Conservation (phyloP, 371 early-diverging fungal species). For the Syncephalastrum sp. region DNA sequence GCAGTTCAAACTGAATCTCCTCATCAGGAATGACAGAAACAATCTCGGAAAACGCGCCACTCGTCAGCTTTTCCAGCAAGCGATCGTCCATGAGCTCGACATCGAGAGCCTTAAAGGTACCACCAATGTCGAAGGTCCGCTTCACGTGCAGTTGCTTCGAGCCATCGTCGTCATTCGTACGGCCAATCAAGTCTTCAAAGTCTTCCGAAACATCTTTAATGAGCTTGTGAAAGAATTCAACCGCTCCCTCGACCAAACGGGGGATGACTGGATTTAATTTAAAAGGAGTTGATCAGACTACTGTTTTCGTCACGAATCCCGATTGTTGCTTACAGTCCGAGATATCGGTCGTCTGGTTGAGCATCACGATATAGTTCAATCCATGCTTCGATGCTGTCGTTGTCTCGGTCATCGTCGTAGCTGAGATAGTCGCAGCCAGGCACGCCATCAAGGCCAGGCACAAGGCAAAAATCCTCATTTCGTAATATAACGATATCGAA, state of each 20-base stretch:
- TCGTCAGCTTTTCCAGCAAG: conserved; percentile 14
- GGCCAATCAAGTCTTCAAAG: conserved; percentile 13
- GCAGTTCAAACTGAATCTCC: conserved; percentile 35
- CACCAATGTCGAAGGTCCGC: conserved; percentile 31
- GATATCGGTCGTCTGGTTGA: conserved; percentile 6
- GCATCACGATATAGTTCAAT: not conserved
- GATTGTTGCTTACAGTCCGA: no score
- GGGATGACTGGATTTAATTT: conserved; percentile 2
- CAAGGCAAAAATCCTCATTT: not conserved
- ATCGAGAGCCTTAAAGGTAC: conserved; percentile 31
- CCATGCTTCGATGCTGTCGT: no score
- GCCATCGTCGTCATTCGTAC: conserved; percentile 6
- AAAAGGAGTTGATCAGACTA: no score
- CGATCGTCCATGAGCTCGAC: conserved; percentile 26
- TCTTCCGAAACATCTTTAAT: conserved; percentile 28
- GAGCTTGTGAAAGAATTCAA: conserved; percentile 26
- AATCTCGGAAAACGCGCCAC: conserved; percentile 22
- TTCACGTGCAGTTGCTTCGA: conserved; percentile 26
- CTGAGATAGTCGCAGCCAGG: not conserved
- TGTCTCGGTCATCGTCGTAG: not conserved
- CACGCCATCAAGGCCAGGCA: not conserved
- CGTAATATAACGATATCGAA: no score
- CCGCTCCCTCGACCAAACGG: conserved; percentile 1
- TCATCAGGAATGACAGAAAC: conserved; percentile 37
- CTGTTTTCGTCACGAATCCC: no score